Evolutionary conservation across 208 protist species (phyloP).

Genomic region (Acanthamoeba sp.): DNA sequence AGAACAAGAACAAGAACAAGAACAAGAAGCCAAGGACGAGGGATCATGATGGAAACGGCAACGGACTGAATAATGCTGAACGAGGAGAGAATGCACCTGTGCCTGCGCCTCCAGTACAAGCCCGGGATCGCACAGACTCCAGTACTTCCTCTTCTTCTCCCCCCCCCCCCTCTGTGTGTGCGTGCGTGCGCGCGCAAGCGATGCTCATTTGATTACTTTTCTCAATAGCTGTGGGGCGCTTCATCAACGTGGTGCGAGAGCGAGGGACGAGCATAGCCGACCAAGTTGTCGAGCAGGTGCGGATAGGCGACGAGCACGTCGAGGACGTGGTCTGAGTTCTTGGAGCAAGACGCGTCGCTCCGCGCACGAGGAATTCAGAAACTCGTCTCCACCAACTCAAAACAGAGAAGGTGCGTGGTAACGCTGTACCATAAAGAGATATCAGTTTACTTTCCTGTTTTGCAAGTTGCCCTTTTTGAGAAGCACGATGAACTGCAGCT

Average conservation of each 20-base stretch:
- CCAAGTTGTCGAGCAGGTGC: neutral
- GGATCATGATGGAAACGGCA: no score
- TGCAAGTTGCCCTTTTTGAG: no score
- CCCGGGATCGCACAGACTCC: neutral
- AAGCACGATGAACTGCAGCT: no score
- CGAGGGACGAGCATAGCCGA: neutral
- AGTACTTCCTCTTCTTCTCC: neutral
- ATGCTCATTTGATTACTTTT: neutral
- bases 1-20: neutral
- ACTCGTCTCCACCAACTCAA: no score
- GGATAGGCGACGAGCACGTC: slow-evolving; percentile 22
- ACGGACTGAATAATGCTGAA: neutral
- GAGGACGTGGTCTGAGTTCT: slow-evolving; percentile 4
- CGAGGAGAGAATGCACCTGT: neutral
- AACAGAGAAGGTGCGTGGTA: no score
- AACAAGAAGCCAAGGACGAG: neutral
- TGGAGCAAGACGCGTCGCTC: no score
- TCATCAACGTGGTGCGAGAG: neutral
- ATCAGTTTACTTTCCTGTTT: no score
- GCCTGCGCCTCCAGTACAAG: no score
- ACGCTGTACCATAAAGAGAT: no score
- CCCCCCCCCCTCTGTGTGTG: no score
- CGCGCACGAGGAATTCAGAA: no score
- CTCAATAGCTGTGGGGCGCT: neutral
- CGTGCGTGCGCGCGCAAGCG: neutral